Base-by-base conservation (phyloP, 2,329 filamentous ascomycete genomes). In the Rhinocladiella mackenziei region DNA sequence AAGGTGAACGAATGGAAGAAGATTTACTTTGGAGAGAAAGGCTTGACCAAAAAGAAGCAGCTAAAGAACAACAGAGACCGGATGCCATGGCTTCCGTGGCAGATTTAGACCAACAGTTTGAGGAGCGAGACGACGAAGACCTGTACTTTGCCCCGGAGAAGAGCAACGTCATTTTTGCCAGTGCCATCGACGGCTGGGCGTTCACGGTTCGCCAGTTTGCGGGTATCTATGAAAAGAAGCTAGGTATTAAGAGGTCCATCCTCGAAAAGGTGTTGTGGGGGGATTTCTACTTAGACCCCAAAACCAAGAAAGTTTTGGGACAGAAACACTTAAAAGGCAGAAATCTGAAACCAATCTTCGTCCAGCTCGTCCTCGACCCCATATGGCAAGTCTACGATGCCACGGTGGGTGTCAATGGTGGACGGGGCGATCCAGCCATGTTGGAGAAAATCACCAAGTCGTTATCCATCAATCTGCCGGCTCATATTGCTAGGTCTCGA, bases 81-180 rank as follows among this genome's bases (percentile, higher is more conserved):
- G 51, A 56, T 57, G 57, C 40, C 17, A 52, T 63, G 39, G 36
- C 49, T 4, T 33, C 37, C 45, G 65, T 71, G 30, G 71, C 67
- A 2, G 72, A 68, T 30, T 65, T 63, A 26, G 72, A 73, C 0
- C 68, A 71, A 22, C 76, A 79, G 34, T 98, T 88, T 57, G 83
- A 96, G 63, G 92, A 97, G 63, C 81, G 82, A 56, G 89, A 96
- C 59, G 92, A 98, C 60, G 89, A 97, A 63, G 89, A 96, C 63
- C 82, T 98, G 18, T 98, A 98, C 65, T 98, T 98, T 67, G 88
- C 92, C 1, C 92, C 92, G 0, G 92, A 98, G 62, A 94, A 91
- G 67, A 96, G 96, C 65, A 98, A 98, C 61, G 92, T 98, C 64
- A 97, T 98, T 53, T 98, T 98, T 65, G 89, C 88, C 70, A 97